Evolutionary conservation across 495 filamentous ascomycete genomes (phyloP).

Genomic region (Penicillium canescens): DNA sequence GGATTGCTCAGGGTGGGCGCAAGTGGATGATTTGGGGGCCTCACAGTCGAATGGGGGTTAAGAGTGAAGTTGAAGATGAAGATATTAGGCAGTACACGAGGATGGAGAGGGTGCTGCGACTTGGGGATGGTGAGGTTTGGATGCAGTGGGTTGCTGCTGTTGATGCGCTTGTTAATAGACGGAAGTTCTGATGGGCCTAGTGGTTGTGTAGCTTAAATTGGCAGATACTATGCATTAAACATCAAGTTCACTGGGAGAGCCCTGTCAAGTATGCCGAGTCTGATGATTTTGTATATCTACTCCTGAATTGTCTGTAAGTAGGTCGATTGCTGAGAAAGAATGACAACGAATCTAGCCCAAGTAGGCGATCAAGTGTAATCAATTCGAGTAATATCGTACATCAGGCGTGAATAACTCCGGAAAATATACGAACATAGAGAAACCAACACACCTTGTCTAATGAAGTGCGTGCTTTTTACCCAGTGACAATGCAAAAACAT

Average conservation of each 20-base stretch:
- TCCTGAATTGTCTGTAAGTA: no score
- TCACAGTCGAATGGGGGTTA: slow-evolving; percentile 10
- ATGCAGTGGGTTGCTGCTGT: slow-evolving; percentile 22
- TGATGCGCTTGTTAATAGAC: slow-evolving; percentile 27
- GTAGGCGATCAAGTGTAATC: no score
- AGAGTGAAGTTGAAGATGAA: slow-evolving; percentile 27
- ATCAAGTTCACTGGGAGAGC: no score
- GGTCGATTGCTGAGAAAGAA: no score
- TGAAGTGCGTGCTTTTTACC: slow-evolving; percentile 1
- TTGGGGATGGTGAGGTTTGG: slow-evolving; percentile 23
- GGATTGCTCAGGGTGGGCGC: slow-evolving; percentile 7
- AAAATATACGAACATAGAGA: neutral
- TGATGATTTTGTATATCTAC: no score
- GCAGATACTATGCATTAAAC: no score
- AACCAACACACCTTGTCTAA: slow-evolving; percentile 8
- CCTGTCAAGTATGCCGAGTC: no score
- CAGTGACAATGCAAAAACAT: slow-evolving; percentile 18
- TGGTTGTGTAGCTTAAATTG: no score
- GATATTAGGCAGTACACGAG: slow-evolving; percentile 17
- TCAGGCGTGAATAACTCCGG: no score
- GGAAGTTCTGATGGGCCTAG: slow-evolving; percentile 9
- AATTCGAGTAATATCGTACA: no score
- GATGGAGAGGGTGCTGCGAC: slow-evolving; percentile 22
- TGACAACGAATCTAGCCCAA: no score
- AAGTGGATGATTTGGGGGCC: slow-evolving; percentile 33